Evolutionary conservation across 805 yeast genomes (phyloP).

Genomic region (Ogataea thermomethanolica): DNA sequence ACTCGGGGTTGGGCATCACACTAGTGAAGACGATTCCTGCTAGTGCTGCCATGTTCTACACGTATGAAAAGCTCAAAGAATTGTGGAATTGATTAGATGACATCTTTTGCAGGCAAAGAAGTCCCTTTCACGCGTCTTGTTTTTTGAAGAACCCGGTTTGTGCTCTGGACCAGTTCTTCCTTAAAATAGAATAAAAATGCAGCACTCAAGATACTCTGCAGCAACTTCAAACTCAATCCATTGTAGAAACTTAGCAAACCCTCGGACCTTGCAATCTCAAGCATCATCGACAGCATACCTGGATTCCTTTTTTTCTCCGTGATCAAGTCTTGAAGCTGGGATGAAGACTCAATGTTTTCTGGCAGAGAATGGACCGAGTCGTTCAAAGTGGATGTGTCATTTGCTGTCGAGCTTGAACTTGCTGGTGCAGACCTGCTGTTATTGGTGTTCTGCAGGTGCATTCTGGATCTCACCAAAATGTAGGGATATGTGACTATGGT

Average conservation of each 20-base stretch:
- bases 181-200: constrained; percentile 89
- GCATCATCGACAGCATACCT: constrained; percentile 48
- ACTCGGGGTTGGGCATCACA: constrained; percentile 83
- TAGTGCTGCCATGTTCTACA: constrained; percentile 79
- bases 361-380: constrained; percentile 25
- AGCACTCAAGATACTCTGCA: constrained; percentile 83
- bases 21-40: constrained; percentile 82
- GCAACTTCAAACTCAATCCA: constrained; percentile 74
- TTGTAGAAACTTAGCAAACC: constrained; percentile 77
- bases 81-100: constrained; percentile 5
- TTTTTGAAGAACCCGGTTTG: constrained; percentile 48
- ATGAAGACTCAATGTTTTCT: constrained; percentile 18
- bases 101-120: constrained; percentile 16
- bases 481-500: constrained; percentile 88
- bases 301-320: constrained; percentile 11
- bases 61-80: constrained; percentile 61
- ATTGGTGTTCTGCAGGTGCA: constrained; percentile 59
- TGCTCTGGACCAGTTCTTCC: constrained; percentile 69
- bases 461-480: constrained; percentile 82
- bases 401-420: constrained; percentile 9
- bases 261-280: constrained; percentile 60
- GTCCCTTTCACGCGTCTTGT: constrained; percentile 13
- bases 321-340: constrained; percentile 24
- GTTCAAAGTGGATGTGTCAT: constrained; percentile 4
- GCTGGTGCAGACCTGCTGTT: constrained; percentile 13